Percentiles rank a stretch among this genome's conserved stretches.
These are phyloP conservation scores for Tuber microsphaerosporum DNA, from an alignment of 495 filamentous ascomycete species.

Conservation along the genomic window DNA sequence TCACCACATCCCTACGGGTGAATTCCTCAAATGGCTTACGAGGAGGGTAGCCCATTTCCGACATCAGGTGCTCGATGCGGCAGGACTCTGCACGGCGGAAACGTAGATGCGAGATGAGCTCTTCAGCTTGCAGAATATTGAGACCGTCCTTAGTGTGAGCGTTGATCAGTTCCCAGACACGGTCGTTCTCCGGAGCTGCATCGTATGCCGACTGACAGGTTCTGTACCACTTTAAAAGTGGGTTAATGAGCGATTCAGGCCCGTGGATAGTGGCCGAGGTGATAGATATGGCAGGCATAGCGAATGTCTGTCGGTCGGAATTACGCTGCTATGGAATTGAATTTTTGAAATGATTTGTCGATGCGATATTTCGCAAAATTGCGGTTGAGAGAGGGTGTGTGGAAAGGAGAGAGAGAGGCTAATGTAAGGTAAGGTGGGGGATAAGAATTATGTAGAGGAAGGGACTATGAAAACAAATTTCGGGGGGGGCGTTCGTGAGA, in stretches of 20 bases:
- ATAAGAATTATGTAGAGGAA: not conserved
- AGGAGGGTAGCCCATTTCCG: not conserved
- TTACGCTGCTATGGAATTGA: not conserved
- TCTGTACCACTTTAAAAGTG: conserved; percentile 1
- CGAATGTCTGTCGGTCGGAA: not conserved
- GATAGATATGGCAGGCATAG: not conserved
- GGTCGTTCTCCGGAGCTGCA: not conserved
- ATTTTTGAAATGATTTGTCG: not conserved
- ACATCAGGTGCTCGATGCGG: not conserved
- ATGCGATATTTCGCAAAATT: not conserved
- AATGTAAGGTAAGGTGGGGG: not conserved
- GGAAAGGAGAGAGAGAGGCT: not conserved
- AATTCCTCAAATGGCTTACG: conserved; percentile 1
- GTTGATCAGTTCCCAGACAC: not conserved
- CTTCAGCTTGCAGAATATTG: not conserved
- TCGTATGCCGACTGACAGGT: not conserved
- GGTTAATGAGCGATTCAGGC: not conserved
- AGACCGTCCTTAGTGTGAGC: not conserved
- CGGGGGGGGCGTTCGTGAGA: not conserved
- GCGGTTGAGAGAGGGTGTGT: not conserved
- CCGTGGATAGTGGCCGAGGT: not conserved
- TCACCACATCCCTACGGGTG: not conserved
- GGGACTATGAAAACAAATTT: not conserved
- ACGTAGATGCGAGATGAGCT: not conserved
- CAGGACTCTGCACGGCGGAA: not conserved